Evolutionary conservation across 2,329 filamentous ascomycete species (phyloP), one percentile per base, ranked within the genome.

Genomic region (Fusarium bactridioides): DNA sequence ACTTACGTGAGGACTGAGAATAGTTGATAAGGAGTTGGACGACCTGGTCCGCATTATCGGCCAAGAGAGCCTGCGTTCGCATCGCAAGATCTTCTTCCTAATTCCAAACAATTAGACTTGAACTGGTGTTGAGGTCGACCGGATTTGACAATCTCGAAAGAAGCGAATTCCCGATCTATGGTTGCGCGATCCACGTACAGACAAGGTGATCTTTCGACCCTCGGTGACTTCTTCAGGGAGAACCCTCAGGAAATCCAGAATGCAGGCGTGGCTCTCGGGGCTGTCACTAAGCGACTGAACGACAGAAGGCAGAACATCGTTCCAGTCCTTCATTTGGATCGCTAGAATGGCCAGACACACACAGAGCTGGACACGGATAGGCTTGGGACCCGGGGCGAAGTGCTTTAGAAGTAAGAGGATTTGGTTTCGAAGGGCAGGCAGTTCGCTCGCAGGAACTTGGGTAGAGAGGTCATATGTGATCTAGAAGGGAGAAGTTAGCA

Each of bases 181-280:
- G 80, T 79, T 84, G 77, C 82, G 86, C 86, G 86, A 86, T 92
- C 91, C 89, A 95, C 94, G 86, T 96, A 97, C 95, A 90, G 94
- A 95, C 85, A 99, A 89, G 88, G 94, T 97, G 88, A 99, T 98
- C 87, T 98, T 99, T 85, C 96, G 94, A 85, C 96, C 96, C 88
- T 99, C 95, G 77, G 94, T 98, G 80, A 99, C 96, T 88, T 99
- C 96, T 87, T 99, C 96, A 63, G 96, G 96, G 74, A 99, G 91
- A 78, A 99, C 95, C 82, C 94, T 94, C 74, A 99, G 88, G 83
- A 99, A 99, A 83, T 99, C 96, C 79, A 99, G 87, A 78, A 98
- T 93, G 82, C 93, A 96, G 74, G 94, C 90, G 78, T 96, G 90
- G 80, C 92, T 94, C 79, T 91, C 90, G 68, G 92, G 89, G 78